phyloP scores from a whole-genome alignment of 2,329 filamentous ascomycete species.

The Pseudogymnoascus sp. region DNA sequence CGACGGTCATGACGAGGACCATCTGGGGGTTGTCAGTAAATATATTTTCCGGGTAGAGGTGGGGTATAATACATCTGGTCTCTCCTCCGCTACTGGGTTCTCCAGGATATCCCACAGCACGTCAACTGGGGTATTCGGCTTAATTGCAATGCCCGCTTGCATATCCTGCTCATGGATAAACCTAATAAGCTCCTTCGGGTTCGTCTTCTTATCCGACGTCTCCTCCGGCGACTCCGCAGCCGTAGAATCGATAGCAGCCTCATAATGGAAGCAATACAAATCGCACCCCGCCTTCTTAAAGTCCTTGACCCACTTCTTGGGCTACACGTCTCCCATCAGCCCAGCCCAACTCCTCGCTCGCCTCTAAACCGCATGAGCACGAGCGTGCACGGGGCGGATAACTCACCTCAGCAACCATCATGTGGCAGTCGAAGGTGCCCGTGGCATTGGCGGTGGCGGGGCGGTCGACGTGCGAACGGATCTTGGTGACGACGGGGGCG shows the following conservation, averaged over 20 bases:
- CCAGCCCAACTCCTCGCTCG: not conserved
- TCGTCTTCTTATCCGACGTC: slow-evolving; percentile 62
- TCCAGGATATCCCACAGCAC: slow-evolving; percentile 89
- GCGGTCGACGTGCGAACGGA: slow-evolving; percentile 73
- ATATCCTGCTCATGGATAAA: slow-evolving; percentile 87
- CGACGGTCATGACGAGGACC: slow-evolving; percentile 96
- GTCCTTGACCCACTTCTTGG: slow-evolving; percentile 95
- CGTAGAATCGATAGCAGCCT: slow-evolving; percentile 77
- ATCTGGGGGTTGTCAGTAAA: slow-evolving; percentile 50
- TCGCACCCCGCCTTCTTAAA: slow-evolving; percentile 93
- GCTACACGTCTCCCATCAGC: slow-evolving; percentile 41
- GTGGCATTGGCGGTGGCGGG: slow-evolving; percentile 62
- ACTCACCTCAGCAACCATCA: slow-evolving; percentile 96
- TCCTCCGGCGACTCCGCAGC: slow-evolving; percentile 72
- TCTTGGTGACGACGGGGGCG: slow-evolving; percentile 88
- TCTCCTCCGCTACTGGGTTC: slow-evolving; percentile 59
- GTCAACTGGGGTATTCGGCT: slow-evolving; percentile 83
- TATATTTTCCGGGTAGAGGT: not conserved
- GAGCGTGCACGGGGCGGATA: not conserved
- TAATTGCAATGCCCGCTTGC: slow-evolving; percentile 89
- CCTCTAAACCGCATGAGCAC: not conserved
- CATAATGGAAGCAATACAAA: slow-evolving; percentile 99
- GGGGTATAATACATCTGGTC: slow-evolving; percentile 69
- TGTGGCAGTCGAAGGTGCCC: slow-evolving; percentile 98
- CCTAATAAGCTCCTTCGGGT: slow-evolving; percentile 72